A percentile compares a stretch with the other conserved stretches of the same genome.
Conservation (phyloP, 768 basidiomycete species). For the Hygrocybe punicea region DNA sequence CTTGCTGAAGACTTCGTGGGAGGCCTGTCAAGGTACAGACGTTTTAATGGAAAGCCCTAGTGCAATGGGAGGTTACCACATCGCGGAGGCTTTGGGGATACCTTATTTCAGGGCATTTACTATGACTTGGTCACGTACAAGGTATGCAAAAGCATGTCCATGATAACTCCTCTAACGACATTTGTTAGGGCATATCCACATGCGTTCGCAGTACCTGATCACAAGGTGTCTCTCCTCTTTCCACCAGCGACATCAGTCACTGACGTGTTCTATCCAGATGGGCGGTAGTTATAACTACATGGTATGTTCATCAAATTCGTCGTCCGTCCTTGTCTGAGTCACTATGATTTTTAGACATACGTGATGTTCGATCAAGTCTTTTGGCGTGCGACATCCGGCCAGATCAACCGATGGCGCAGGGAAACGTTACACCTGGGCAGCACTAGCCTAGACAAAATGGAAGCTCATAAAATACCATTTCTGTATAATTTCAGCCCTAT, state of each 20-base stretch:
- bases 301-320: conserved; percentile 45
- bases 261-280: conserved; percentile 52
- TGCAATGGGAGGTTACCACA: conserved; percentile 96
- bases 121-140: conserved; percentile 96
- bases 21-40: conserved; percentile 92
- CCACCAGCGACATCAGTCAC: not conserved
- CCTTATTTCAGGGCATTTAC: conserved; percentile 96
- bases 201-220: conserved; percentile 95
- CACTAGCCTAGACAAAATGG: conserved; percentile 92
- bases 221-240: conserved; percentile 53
- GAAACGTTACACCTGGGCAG: conserved; percentile 69
- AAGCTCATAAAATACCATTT: conserved; percentile 96
- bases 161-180: conserved; percentile 4
- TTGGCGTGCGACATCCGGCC: conserved; percentile 91
- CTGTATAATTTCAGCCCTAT: conserved; percentile 94
- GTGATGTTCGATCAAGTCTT: conserved; percentile 98
- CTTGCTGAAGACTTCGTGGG: conserved; percentile 90
- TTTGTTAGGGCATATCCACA: conserved; percentile 82
- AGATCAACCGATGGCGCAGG: conserved; percentile 92
- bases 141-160: conserved; percentile 39
- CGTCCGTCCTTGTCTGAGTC: conserved; percentile 6
- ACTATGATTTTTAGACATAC: conserved; percentile 57
- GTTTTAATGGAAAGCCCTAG: conserved; percentile 93
- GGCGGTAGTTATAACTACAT: conserved; percentile 98
- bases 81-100: conserved; percentile 89